phyloP scores from a whole-genome alignment of 768 basidiomycete species.

The Trichaptum fuscoviolaceum region DNA sequence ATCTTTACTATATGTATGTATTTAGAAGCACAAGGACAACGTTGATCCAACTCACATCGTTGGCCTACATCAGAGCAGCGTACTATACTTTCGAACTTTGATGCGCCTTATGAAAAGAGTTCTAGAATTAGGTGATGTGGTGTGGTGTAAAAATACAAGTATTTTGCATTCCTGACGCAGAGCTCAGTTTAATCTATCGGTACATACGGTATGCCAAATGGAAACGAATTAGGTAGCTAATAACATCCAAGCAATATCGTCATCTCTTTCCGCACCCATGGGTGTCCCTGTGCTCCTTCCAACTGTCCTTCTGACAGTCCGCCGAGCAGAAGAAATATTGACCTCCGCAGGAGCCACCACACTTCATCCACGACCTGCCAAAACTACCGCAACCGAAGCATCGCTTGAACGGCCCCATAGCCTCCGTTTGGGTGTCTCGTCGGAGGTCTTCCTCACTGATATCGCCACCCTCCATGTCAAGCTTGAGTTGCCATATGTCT shows the following conservation, averaged over 20 bases:
- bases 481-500: conserved; percentile 34
- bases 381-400: conserved; percentile 35
- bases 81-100: too few relatives aligned
- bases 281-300: background rate
- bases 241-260: background rate
- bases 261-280: background rate
- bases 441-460: conserved; percentile 33
- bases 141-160: too few relatives aligned
- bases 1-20: too few relatives aligned
- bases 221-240: too few relatives aligned
- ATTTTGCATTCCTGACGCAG: too few relatives aligned
- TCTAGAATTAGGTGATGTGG: too few relatives aligned
- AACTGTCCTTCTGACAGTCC: background rate
- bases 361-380: conserved; percentile 32
- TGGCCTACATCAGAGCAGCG: too few relatives aligned
- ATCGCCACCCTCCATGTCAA: conserved; percentile 31
- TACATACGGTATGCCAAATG: too few relatives aligned
- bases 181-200: too few relatives aligned
- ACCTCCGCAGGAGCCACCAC: conserved; percentile 23
- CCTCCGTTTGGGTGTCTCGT: conserved; percentile 32
- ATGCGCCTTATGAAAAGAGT: too few relatives aligned
- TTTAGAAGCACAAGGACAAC: too few relatives aligned
- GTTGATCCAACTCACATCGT: too few relatives aligned
- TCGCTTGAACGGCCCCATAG: conserved; percentile 35
- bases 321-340: background rate